These are phyloP conservation scores for Penicillium malachiteum DNA, from an alignment of 495 filamentous ascomycete species.

Conservation along the genomic window DNA sequence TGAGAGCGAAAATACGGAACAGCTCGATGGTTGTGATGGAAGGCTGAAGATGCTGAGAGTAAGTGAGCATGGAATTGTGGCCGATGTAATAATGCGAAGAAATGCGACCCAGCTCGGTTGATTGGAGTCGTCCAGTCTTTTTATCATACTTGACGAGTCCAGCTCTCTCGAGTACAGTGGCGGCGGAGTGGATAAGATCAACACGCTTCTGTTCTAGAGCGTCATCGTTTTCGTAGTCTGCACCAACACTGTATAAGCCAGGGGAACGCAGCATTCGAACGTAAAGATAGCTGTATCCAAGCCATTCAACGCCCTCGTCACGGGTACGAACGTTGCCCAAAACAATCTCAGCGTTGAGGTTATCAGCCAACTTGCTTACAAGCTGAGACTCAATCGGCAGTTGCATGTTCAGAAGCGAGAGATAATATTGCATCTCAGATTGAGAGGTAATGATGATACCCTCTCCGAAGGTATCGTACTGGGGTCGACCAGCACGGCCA, in stretches of 20 bases:
- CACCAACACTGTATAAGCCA: constrained; percentile 91
- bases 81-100: constrained; percentile 98
- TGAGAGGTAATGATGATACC: constrained; percentile 98
- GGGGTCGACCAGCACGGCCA: constrained; percentile 91
- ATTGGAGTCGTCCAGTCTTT: constrained; percentile 82
- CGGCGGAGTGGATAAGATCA: constrained; percentile 93
- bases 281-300: constrained; percentile 97
- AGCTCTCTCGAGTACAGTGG: constrained; percentile 79
- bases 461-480: constrained; percentile 96
- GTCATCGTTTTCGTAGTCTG: constrained; percentile 91
- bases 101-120: constrained; percentile 92
- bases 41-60: constrained; percentile 93
- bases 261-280: constrained; percentile 97
- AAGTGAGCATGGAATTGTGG: constrained; percentile 91
- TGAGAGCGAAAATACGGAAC: constrained; percentile 96
- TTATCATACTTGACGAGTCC: constrained; percentile 94
- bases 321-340: constrained; percentile 90
- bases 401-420: constrained; percentile 95
- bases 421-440: constrained; percentile 91
- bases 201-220: constrained; percentile 94
- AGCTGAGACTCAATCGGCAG: constrained; percentile 97
- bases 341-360: constrained; percentile 95
- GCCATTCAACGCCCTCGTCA: constrained; percentile 96
- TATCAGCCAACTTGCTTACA: constrained; percentile 89
- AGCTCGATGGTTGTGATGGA: constrained; percentile 88